Percentiles rank a stretch among this genome's conserved stretches.
phyloP scores from a whole-genome alignment of 176 grass and related monocot species.

The Eragrostis curvula region DNA sequence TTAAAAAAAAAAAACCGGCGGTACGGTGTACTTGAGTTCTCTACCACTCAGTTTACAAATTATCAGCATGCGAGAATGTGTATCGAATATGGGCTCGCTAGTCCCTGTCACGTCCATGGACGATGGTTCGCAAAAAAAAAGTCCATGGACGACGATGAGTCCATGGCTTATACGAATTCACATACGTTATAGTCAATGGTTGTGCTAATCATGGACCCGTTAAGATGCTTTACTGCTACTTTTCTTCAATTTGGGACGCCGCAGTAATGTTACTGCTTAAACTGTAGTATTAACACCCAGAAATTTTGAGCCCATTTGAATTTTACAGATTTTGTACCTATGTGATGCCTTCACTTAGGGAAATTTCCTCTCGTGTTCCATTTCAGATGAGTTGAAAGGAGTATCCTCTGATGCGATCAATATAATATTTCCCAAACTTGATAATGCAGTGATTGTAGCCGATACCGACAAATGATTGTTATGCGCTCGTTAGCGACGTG shows the following conservation, averaged over 20 bases:
- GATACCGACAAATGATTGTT: not conserved
- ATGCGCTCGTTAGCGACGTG: not conserved
- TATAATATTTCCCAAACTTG: too few species aligned
- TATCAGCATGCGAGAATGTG: not conserved
- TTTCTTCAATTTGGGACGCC: too few species aligned
- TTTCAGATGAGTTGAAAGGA: not conserved
- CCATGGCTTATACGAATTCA: constrained; percentile 30
- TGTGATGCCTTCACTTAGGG: not conserved
- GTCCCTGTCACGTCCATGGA: too few species aligned
- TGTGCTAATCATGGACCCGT: too few species aligned
- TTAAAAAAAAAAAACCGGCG: too few species aligned
- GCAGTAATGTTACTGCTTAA: not conserved
- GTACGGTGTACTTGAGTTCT: too few species aligned
- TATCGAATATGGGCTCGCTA: not conserved
- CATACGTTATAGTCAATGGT: not conserved
- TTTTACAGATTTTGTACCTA: not conserved
- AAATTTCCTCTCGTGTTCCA: constrained; percentile 7
- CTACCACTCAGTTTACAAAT: not conserved
- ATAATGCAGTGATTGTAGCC: constrained; percentile 33
- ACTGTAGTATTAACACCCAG: not conserved
- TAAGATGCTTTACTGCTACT: too few species aligned
- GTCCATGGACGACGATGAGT: not conserved
- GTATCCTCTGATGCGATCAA: not conserved
- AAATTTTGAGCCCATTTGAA: not conserved
- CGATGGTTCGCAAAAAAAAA: too few species aligned